phyloP scores from a whole-genome alignment of 352 stramenopile genomes.

The Globisporangium radiosum region DNA sequence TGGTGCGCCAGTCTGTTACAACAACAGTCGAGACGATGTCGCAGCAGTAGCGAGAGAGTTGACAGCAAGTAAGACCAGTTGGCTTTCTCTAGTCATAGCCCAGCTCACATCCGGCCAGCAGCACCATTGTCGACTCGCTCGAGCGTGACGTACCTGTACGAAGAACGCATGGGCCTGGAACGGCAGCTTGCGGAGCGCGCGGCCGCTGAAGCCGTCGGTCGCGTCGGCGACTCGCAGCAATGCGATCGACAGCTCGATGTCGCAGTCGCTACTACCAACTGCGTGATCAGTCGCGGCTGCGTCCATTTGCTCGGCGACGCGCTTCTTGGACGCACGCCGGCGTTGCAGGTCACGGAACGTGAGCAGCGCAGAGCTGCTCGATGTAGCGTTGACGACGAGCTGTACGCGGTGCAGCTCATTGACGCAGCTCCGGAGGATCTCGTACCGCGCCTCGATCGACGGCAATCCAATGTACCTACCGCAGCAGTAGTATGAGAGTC shows the following conservation, averaged over 20 bases:
- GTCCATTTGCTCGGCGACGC: conserved; percentile 34
- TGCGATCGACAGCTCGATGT: conserved; percentile 22
- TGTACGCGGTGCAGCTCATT: conserved; percentile 72
- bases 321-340: conserved; percentile 27
- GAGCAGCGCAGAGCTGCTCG: conserved; percentile 13
- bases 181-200: conserved; percentile 76
- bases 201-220: conserved; percentile 63
- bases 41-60: background rate
- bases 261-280: conserved; percentile 1
- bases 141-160: conserved; percentile 30
- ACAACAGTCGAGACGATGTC: background rate
- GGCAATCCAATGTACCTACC: conserved; percentile 61
- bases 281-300: background rate
- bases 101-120: background rate
- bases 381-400: conserved; percentile 32
- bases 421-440: conserved; percentile 81
- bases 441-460: conserved; percentile 55
- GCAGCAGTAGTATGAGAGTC: background rate
- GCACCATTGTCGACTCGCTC: too few relatives aligned
- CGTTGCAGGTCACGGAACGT: conserved; percentile 20
- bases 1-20: conserved; percentile 13
- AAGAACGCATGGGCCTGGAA: conserved; percentile 80
- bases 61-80: background rate
- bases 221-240: conserved; percentile 38
- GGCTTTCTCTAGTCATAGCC: too few relatives aligned